Evolutionary conservation across 306 rosid species (phyloP), one percentile per base, ranked within the genome.

Genomic region (Citrullus amarus): DNA sequence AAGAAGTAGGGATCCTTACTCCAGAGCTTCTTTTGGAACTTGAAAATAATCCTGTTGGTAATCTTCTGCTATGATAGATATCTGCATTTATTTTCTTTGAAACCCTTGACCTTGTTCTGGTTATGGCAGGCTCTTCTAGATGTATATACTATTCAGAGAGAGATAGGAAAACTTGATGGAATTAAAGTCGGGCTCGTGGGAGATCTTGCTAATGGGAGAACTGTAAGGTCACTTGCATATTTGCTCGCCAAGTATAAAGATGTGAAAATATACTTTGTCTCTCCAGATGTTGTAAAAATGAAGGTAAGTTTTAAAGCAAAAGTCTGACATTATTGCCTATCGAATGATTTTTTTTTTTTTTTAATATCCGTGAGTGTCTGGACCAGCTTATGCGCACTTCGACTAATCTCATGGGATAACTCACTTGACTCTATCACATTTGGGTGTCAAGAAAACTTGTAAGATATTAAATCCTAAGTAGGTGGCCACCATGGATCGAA

Each of bases 151-250:
- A 86, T 91, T 84, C 90, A 89, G 74, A 90, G 91, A 86, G 93
- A 90, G 86, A 81, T 91, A 55, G 96, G 97, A 79, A 87, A 83
- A 86, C 84, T 91, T 41, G 98, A 93, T 76, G 91, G 90, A 13
- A 90, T 93, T 43, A 90, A 81, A 81, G 92, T 93, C 80, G 98
- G 88, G 77, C 92, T 90, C 25, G 97, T 93, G 43, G 97, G 98
- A 79, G 98, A 90, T 84, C 97, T 91, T 81, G 93, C 97, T 12
- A 91, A 90, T 46, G 98, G 97, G 60, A 91, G 98, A 85, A 91
- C 98, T 5, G 96, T 91, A 61, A 92, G 93, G 46, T 93, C 98
- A 13, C 86, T 93, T 75, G 97, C 97, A 32, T 93, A 89, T 86
- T 85, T 93, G 89, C 97, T 91, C 20, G 87, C 96, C 41, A 93